A percentile compares a stretch with the other conserved stretches of the same genome.
These are phyloP conservation scores for Amanita pseudoporphyria DNA, from an alignment of 768 basidiomycete genomes.

Conservation along the genomic window DNA sequence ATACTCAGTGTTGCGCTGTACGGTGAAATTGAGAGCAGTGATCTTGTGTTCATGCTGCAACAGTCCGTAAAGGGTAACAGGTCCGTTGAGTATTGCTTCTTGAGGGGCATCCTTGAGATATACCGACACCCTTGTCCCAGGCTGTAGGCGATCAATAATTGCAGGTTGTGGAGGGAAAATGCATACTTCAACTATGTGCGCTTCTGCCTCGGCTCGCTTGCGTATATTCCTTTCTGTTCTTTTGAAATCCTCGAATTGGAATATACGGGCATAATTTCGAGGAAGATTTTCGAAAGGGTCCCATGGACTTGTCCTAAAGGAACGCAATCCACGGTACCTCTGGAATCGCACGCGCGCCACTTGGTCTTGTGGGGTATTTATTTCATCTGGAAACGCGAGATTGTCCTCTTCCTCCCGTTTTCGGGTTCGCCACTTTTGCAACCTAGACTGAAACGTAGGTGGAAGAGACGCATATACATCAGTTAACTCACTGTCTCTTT, in stretches of 20 bases:
- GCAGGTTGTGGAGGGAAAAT: neutral
- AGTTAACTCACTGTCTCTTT: conserved; percentile 60
- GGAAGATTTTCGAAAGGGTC: conserved; percentile 96
- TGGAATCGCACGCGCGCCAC: conserved; percentile 80
- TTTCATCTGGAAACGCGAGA: conserved; percentile 87
- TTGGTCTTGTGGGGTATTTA: conserved; percentile 85
- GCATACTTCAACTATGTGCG: conserved; percentile 53
- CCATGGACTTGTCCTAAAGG: conserved; percentile 95
- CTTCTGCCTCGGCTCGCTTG: conserved; percentile 56
- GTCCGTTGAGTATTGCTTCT: conserved; percentile 36
- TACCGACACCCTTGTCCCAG: conserved; percentile 74
- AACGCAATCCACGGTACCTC: conserved; percentile 83
- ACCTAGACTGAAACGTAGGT: conserved; percentile 27
- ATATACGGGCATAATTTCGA: conserved; percentile 87
- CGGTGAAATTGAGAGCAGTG: conserved; percentile 83
- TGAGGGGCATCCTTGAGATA: conserved; percentile 68
- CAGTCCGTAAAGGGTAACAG: conserved; percentile 69
- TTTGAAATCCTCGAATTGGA: conserved; percentile 94
- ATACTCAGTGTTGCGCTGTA: conserved; percentile 95
- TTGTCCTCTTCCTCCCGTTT: conserved; percentile 75
- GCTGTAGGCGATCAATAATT: conserved; percentile 30
- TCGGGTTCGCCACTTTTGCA: conserved; percentile 60
- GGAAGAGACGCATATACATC: conserved; percentile 1
- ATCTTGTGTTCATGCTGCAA: conserved; percentile 95
- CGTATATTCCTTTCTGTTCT: conserved; percentile 69